Conservation (phyloP, 208 protist species). For the Chromosphaera perkinsii region DNA sequence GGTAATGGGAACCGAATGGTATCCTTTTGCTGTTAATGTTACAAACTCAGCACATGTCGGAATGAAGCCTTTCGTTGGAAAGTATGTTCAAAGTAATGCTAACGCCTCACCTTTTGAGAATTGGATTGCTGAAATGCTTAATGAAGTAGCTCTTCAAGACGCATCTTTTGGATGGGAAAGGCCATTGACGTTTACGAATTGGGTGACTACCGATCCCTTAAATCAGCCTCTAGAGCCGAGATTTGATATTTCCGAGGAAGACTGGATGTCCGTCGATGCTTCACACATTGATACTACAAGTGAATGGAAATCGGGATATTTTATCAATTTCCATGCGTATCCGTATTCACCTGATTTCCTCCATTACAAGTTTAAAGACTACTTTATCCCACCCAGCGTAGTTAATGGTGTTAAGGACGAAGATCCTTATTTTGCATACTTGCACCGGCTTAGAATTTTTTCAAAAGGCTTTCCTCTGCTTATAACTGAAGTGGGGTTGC, state of each 20-base stretch:
- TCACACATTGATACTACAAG: constrained; percentile 1
- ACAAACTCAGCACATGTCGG: too few species aligned
- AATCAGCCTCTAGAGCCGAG: constrained; percentile 2
- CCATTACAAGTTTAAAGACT: not conserved
- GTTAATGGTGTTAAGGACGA: not conserved
- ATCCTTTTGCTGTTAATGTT: constrained; percentile 9
- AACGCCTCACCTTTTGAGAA: constrained; percentile 9
- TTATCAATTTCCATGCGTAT: constrained; percentile 7
- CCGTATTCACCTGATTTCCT: constrained; percentile 15
- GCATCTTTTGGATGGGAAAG: not conserved
- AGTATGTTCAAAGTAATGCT: constrained; percentile 37
- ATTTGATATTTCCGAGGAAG: not conserved
- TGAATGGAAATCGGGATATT: constrained; percentile 12
- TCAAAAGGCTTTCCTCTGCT: not conserved
- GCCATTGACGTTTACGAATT: constrained; percentile 15
- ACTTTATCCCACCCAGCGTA: not conserved
- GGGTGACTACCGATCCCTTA: constrained; percentile 24
- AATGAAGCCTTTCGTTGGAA: too few species aligned
- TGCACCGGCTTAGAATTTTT: not conserved
- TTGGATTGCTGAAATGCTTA: constrained; percentile 20
- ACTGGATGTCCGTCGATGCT: constrained; percentile 16
- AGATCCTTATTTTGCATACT: not conserved
- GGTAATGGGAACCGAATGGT: constrained; percentile 23
- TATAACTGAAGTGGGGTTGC: constrained; percentile 12
- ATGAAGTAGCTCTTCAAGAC: not conserved